Evolutionary conservation across 345 rosid species (phyloP), one percentile per base, ranked within the genome.

Genomic region (Camelina hispida): DNA sequence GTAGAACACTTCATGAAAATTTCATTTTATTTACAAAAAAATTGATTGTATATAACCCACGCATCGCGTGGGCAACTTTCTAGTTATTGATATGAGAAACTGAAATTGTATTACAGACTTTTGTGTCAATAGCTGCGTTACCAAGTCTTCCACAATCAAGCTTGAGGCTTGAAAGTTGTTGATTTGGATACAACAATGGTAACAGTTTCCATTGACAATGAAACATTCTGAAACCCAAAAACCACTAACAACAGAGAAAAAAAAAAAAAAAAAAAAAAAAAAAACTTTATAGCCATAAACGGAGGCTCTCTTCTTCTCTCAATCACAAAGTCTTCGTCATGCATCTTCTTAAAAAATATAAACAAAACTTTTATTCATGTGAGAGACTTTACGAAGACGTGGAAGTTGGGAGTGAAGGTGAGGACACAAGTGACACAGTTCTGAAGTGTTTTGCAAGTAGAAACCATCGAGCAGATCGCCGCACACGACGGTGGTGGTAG

Each of bases 61-160:
- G n/a, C n/a, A n/a, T n/a, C n/a, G n/a, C n/a, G n/a, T n/a, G n/a
- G n/a, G n/a, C n/a, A n/a, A n/a, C n/a, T n/a, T n/a, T n/a, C n/a
- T n/a, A n/a, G n/a, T 23, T 23, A 23, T 23, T 23, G 25, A 23
- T 23, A 23, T 23, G 25, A 23, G 25, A 23, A 23, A 23, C 2
- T 23, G 25, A 23, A 23, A 23, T 23, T 23, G 25, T 23, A 23
- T 23, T 23, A 23, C 25, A 23, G 25, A 23, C 22, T 23, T 23
- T 23, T 23, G 25, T 50, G 54, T 77, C 76, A 34, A 84, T 80
- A 14, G 91, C 83, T 22, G 88, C 82, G 79, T 91, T 95, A 51
- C 85, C 84, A 53, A 94, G 93, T 20, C 84, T 83, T 55, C 79
- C 81, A 62, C 98, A 94, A 55, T 94, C 92, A 71, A 90, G 83